phyloP scores from a whole-genome alignment of 2,329 filamentous ascomycete genomes.

The Pestalotiopsis sp. region DNA sequence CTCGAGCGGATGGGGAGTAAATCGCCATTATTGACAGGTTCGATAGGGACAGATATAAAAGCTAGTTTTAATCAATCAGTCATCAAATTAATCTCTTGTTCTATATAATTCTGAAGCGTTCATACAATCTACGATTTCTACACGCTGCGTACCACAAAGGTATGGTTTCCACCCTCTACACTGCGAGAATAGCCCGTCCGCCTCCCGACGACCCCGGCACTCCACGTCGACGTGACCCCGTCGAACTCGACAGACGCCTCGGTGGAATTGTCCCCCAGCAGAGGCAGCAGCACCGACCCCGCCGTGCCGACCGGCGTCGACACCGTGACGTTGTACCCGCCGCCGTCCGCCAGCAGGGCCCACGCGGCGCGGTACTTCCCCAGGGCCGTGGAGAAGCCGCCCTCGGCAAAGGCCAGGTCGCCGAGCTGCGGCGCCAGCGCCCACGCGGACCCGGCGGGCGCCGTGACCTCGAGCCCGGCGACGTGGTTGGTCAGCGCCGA shows the following conservation, averaged over 20 bases:
- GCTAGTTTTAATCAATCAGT: no score
- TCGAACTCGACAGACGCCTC: slow-evolving; percentile 1
- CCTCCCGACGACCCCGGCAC: neutral
- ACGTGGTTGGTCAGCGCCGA: slow-evolving; percentile 46
- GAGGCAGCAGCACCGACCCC: slow-evolving; percentile 5
- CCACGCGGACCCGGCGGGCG: slow-evolving; percentile 38
- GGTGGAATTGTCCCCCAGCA: neutral
- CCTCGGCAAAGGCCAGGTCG: slow-evolving; percentile 39
- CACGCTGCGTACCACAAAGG: neutral
- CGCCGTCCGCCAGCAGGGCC: slow-evolving; percentile 7
- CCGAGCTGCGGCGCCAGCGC: slow-evolving; percentile 42
- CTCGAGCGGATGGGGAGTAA: no score
- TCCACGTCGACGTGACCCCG: slow-evolving; percentile 1
- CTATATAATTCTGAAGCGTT: no score
- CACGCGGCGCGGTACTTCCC: slow-evolving; percentile 40
- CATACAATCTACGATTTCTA: neutral
- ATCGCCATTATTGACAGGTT: no score
- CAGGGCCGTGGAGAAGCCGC: slow-evolving; percentile 40
- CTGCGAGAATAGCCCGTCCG: neutral
- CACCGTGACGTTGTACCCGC: slow-evolving; percentile 9
- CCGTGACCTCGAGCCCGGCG: slow-evolving; percentile 42
- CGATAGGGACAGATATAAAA: no score
- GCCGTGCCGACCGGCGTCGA: neutral
- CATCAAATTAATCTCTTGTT: no score
- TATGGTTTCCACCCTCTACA: slow-evolving; percentile 8